These are phyloP conservation scores for Penstemon newberryi DNA, from an alignment of 257 asterid species.

Conservation along the genomic window DNA sequence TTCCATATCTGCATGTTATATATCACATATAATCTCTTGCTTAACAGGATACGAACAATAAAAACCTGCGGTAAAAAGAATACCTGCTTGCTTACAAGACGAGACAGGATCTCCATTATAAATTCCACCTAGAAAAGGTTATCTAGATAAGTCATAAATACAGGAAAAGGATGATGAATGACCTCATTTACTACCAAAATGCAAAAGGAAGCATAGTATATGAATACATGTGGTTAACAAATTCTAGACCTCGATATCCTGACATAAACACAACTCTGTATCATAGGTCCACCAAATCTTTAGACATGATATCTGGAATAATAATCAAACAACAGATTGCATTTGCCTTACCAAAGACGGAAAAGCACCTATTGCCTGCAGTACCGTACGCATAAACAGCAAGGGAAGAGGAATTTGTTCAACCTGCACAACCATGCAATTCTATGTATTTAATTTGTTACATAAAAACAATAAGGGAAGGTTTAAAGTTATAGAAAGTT, in stretches of 20 bases:
- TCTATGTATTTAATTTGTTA: constrained; percentile 17
- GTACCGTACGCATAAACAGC: constrained; percentile 94
- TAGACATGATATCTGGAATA: constrained; percentile 11
- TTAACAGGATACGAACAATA: constrained; percentile 19
- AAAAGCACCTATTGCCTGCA: constrained; percentile 95
- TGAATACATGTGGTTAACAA: neutral
- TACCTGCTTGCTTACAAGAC: constrained; percentile 99
- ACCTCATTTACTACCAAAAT: constrained; percentile 10
- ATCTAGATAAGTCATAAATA: constrained; percentile 17
- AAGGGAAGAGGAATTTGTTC: constrained; percentile 97
- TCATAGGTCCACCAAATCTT: neutral
- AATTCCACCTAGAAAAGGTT: constrained; percentile 73
- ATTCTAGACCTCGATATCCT: neutral
- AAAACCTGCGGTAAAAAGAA: constrained; percentile 6
- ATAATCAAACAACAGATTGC: neutral
- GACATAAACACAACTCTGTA: constrained; percentile 1
- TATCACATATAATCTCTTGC: constrained; percentile 16
- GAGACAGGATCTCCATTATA: constrained; percentile 91
- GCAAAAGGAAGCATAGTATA: constrained; percentile 4
- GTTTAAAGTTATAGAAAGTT: constrained; percentile 8
- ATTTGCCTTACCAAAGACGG: constrained; percentile 78
- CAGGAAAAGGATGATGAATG: constrained; percentile 22
- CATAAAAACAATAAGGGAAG: neutral
- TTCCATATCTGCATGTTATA: constrained; percentile 79
- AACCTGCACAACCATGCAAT: constrained; percentile 60